Base-by-base conservation (phyloP, 2,329 filamentous ascomycete genomes). In the Cercospora berteroae region DNA sequence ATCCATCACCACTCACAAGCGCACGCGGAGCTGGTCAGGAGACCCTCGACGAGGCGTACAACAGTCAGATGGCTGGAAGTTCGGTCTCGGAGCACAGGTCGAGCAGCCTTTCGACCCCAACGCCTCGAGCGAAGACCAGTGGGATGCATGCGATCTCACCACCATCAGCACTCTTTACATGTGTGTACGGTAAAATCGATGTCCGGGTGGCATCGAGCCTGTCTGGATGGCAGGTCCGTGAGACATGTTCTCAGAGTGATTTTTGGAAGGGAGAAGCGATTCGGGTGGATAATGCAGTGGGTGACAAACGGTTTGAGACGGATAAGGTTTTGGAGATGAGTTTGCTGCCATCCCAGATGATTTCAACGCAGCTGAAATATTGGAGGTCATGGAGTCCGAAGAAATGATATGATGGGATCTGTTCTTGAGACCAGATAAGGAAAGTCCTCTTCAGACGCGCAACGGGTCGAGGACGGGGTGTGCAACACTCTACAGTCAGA, bases 131-230 rank as follows among this genome's bases (percentile, higher is more conserved):
- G 48, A 27, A 8, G 48, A 27, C 23, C 13, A 9, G 23, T 52
- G 48, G 48, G 23, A 52, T 9, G 48, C 48, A 52, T 52, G 27
- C 48, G 48, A 27, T 6, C 48, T 52, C 48, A 36, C 25, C 55
- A 20, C 18, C 55, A 13, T 36, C 29, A 36, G 13, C 55, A 5
- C 9, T 12, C 16, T 18, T 9, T 18, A 25, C 5, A 31, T 9
- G 33, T 29, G 58, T 9, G 23, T 7, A 42, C 42, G 59, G 59
- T 61, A 61, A 61, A 61, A 25, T 61, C 59, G 39, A 50, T 44
- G 59, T 23, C 59, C 59, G 25, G 36, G 59, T 29, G 39, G 39
- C 59, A 44, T 61, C 23, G 59, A 61, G 23, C 59, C 59, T 61
- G 59, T 31, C 42, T 44, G 20, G 25, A 44, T 44, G 42, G 59